These are phyloP conservation scores for Ogataea haglerorum DNA, from an alignment of 805 yeast genomes.

Conservation along the genomic window DNA sequence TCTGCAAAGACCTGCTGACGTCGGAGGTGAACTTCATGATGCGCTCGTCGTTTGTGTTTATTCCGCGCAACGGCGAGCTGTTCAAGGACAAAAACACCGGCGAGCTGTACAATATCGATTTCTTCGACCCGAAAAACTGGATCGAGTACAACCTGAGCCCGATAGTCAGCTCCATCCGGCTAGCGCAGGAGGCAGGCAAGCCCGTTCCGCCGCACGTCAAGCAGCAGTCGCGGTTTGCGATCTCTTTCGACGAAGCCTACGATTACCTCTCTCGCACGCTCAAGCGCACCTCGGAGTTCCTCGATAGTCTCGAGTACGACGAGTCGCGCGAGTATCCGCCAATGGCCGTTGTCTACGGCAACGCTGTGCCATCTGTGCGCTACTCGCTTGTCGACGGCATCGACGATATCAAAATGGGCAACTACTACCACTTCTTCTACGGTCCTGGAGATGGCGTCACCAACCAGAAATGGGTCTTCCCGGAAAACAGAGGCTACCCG, in stretches of 20 bases:
- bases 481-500: conserved; percentile 68
- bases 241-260: conserved; percentile 56
- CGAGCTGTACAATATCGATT: conserved; percentile 63
- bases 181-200: conserved; percentile 29
- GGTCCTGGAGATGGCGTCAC: conserved; percentile 96
- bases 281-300: conserved; percentile 52
- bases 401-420: conserved; percentile 65
- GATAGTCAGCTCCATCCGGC: conserved; percentile 45
- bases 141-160: conserved; percentile 72
- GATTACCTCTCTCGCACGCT: conserved; percentile 63
- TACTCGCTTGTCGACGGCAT: conserved; percentile 65
- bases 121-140: conserved; percentile 80
- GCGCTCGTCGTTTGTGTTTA: conserved; percentile 77
- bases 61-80: conserved; percentile 73
- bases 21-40: conserved; percentile 82
- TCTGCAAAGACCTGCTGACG: conserved; percentile 71
- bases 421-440: conserved; percentile 71
- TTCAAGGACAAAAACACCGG: conserved; percentile 62
- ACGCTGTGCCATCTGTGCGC: conserved; percentile 78
- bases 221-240: conserved; percentile 30
- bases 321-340: conserved; percentile 67
- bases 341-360: conserved; percentile 75
- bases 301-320: conserved; percentile 53
- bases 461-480: conserved; percentile 78
- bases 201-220: conserved; percentile 15